Percentiles rank a stretch among this genome's conserved stretches.
Evolutionary conservation across 2,329 filamentous ascomycete species (phyloP).

Genomic region (Neonectria punicea): DNA sequence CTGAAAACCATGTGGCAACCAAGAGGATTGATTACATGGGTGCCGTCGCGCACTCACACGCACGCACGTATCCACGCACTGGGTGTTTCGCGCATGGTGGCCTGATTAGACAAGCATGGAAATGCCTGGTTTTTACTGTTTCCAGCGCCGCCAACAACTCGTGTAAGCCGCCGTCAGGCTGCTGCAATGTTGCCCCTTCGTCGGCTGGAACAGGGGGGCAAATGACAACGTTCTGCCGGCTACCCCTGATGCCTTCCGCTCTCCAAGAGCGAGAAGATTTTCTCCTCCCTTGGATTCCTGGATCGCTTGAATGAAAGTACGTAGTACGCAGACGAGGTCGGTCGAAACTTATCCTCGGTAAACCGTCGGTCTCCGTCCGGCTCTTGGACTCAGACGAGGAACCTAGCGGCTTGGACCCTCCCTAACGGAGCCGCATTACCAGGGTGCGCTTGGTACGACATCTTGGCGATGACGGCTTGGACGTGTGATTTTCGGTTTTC

Average conservation of each 20-base stretch:
- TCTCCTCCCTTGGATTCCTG: background rate
- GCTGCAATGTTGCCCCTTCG: background rate
- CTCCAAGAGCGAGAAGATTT: too few species aligned
- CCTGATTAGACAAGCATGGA: slow-evolving; percentile 24
- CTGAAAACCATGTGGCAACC: slow-evolving; percentile 22
- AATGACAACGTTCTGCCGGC: background rate
- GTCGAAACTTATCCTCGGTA: slow-evolving; percentile 39
- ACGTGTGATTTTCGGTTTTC: background rate
- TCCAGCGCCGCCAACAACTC: background rate
- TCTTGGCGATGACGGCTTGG: slow-evolving; percentile 22
- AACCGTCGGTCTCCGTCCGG: slow-evolving; percentile 33
- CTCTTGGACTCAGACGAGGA: slow-evolving; percentile 23
- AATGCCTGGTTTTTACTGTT: slow-evolving; percentile 21
- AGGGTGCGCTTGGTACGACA: slow-evolving; percentile 14
- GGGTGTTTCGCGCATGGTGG: slow-evolving; percentile 22
- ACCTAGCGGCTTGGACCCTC: slow-evolving; percentile 17
- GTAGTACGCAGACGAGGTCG: background rate
- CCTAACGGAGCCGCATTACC: slow-evolving; percentile 22
- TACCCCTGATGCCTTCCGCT: background rate
- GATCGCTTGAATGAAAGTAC: background rate
- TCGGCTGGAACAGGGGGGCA: background rate
- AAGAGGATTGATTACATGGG: slow-evolving; percentile 20
- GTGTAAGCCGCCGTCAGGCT: slow-evolving; percentile 7
- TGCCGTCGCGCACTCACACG: slow-evolving; percentile 20
- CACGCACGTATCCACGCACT: slow-evolving; percentile 6